phyloP scores from a whole-genome alignment of 371 early-diverging fungal genomes.

The Coemansia sp. region DNA sequence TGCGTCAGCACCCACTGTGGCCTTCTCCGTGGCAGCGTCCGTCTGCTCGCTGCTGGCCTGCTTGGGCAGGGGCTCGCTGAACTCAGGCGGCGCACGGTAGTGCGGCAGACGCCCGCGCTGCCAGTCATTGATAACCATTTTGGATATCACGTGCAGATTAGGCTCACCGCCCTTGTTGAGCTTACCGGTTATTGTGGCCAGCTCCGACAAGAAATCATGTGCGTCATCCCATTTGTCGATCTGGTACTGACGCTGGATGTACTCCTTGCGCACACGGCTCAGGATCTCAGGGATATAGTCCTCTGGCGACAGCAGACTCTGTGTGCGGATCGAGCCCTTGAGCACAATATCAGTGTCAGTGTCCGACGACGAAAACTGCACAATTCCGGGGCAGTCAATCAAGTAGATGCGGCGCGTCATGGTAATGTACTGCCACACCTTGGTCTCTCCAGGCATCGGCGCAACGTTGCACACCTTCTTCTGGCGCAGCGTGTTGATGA shows the following conservation, averaged over 20 bases:
- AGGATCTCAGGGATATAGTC: constrained; percentile 89
- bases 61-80: constrained; percentile 32
- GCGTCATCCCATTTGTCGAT: constrained; percentile 81
- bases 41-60: not conserved
- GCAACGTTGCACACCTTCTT: constrained; percentile 99
- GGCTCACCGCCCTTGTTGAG: constrained; percentile 97
- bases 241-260: constrained; percentile 88
- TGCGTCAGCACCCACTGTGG: constrained; percentile 1
- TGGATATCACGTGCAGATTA: constrained; percentile 89
- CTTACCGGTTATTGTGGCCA: constrained; percentile 90
- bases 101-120: constrained; percentile 98
- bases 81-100: constrained; percentile 84
- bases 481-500: constrained; percentile 97
- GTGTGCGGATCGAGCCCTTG: constrained; percentile 97
- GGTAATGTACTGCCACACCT: constrained; percentile 99
- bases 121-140: constrained; percentile 99
- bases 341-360: constrained; percentile 95
- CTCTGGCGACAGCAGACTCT: constrained; percentile 93
- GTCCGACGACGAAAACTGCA: constrained; percentile 85
- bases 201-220: constrained; percentile 87
- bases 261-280: constrained; percentile 83
- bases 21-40: not conserved
- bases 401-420: constrained; percentile 98
- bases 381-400: constrained; percentile 99
- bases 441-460: constrained; percentile 99